phyloP scores from a whole-genome alignment of 2,329 filamentous ascomycete genomes.

The Xylariales sp. region DNA sequence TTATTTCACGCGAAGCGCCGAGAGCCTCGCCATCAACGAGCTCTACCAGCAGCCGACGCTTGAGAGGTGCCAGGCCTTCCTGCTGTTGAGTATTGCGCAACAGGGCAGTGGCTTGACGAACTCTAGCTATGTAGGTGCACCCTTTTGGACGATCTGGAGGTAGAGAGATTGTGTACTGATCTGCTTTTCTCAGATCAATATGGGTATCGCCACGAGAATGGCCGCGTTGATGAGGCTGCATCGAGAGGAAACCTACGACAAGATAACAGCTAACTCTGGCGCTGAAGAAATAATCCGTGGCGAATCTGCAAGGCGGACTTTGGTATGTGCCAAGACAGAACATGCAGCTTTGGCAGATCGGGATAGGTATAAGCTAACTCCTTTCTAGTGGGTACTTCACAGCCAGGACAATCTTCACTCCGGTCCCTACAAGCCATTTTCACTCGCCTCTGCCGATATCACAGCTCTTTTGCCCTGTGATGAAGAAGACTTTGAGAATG shows the following conservation, averaged over 20 bases:
- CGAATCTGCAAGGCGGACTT: constrained; percentile 52
- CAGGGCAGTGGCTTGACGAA: constrained; percentile 51
- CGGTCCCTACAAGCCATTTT: constrained; percentile 45
- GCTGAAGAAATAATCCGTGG: constrained; percentile 41
- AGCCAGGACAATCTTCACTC: constrained; percentile 55
- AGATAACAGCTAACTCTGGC: constrained; percentile 33
- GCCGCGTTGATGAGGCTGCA: constrained; percentile 51
- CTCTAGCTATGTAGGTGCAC: constrained; percentile 44
- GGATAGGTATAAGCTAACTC: too few relatives aligned
- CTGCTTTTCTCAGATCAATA: constrained; percentile 46
- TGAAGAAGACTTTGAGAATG: constrained; percentile 46
- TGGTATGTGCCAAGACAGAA: constrained; percentile 33
- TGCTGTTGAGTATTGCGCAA: constrained; percentile 54
- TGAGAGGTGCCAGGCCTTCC: constrained; percentile 55
- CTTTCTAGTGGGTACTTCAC: constrained; percentile 52
- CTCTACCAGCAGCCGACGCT: constrained; percentile 49
- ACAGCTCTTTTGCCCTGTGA: constrained; percentile 49
- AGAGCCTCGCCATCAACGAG: constrained; percentile 41
- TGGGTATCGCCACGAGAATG: constrained; percentile 53
- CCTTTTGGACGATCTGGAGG: too few relatives aligned
- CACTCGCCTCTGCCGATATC: constrained; percentile 48
- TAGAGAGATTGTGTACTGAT: constrained; percentile 8
- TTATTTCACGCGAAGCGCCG: constrained; percentile 48
- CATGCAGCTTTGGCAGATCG: neutral
- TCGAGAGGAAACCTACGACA: constrained; percentile 48